A percentile compares a stretch with the other conserved stretches of the same genome.
Conservation (phyloP, 78 protist species). For the Polysphondylium violaceum region DNA sequence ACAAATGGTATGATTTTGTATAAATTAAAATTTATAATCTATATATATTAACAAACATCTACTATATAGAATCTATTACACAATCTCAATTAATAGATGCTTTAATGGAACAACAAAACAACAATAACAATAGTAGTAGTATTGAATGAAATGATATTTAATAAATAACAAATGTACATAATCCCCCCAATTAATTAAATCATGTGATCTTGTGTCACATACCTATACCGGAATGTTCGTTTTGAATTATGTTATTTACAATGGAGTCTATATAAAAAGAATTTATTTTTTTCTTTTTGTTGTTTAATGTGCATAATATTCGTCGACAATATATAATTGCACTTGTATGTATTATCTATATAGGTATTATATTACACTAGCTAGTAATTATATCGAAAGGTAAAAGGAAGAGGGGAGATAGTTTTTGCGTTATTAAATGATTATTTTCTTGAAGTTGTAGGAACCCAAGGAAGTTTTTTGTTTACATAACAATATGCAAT, state of each 20-base stretch:
- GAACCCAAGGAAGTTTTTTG: not conserved
- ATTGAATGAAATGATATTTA: not conserved
- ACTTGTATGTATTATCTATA: not conserved
- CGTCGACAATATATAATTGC: too few species aligned
- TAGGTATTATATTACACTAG: not conserved
- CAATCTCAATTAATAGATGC: slow-evolving; percentile 36
- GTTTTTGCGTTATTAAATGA: not conserved
- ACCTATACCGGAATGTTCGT: not conserved
- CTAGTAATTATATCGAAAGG: not conserved
- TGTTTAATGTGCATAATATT: too few species aligned
- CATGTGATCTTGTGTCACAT: too few species aligned
- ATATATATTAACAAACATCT: not conserved
- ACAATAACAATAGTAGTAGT: not conserved
- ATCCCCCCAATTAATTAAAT: too few species aligned
- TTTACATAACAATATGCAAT: not conserved
- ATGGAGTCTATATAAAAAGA: not conserved
- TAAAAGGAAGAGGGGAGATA: not conserved
- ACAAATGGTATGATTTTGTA: too few species aligned
- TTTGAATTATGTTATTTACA: not conserved
- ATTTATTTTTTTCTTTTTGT: not conserved
- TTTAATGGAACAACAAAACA: slow-evolving; percentile 17
- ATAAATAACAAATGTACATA: not conserved
- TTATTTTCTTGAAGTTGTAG: not conserved
- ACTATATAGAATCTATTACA: not conserved
- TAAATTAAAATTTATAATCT: too few species aligned